Conservation (phyloP, 2,329 filamentous ascomycete species). For the Elsinoe arachidis region DNA sequence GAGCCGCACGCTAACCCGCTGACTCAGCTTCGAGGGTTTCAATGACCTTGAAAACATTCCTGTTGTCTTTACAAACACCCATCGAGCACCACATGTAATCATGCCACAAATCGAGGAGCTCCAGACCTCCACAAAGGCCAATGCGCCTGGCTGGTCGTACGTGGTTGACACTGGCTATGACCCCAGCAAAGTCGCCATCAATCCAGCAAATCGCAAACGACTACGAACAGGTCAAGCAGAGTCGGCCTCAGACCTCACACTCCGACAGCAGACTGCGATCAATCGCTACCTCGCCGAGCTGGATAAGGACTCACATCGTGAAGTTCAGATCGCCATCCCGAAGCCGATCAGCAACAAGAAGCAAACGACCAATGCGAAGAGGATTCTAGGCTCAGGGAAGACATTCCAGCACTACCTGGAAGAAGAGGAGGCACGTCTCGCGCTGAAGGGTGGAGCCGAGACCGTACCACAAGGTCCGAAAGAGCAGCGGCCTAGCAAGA, state of each 20-base stretch:
- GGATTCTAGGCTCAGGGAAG: conserved; percentile 71
- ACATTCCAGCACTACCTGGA: conserved; percentile 76
- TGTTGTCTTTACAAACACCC: too few species aligned
- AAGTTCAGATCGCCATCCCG: conserved; percentile 58
- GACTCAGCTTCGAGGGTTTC: not conserved
- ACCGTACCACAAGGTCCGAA: conserved; percentile 4
- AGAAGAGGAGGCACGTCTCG: conserved; percentile 59
- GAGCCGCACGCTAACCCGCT: not conserved
- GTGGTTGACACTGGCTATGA: conserved; percentile 65
- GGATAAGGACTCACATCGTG: conserved; percentile 56
- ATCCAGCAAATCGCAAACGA: conserved; percentile 57
- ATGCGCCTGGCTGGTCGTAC: conserved; percentile 85
- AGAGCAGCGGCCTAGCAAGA: conserved; percentile 27
- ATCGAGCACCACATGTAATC: not conserved
- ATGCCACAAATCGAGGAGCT: conserved; percentile 71
- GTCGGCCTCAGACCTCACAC: conserved; percentile 45
- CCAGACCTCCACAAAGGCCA: conserved; percentile 53
- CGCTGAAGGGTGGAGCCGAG: conserved; percentile 22
- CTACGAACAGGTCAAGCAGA: conserved; percentile 46
- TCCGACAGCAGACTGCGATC: conserved; percentile 74
- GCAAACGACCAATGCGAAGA: conserved; percentile 59
- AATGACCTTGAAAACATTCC: not conserved
- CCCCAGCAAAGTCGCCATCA: conserved; percentile 45
- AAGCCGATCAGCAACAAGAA: conserved; percentile 46
- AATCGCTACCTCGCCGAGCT: conserved; percentile 74